These are phyloP conservation scores for Terana coerulea DNA, from an alignment of 768 basidiomycete genomes.

Conservation along the genomic window DNA sequence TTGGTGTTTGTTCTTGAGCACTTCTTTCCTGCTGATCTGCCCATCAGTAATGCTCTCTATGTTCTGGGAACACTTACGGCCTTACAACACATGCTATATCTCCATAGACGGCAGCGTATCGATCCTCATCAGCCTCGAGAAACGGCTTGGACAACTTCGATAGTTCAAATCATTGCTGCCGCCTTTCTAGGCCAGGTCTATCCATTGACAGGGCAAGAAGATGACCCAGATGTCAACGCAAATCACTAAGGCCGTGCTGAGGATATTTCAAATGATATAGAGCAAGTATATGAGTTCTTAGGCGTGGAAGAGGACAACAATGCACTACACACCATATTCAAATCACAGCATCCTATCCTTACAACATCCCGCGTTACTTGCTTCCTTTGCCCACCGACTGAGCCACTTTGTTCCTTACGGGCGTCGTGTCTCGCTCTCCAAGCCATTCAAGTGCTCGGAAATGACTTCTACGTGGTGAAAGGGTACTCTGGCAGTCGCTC, in stretches of 20 bases:
- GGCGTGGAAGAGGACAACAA: neutral
- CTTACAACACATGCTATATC: neutral
- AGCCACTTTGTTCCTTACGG: neutral
- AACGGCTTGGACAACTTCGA: neutral
- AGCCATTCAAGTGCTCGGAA: neutral
- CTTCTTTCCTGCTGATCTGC: neutral
- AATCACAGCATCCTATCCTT: neutral
- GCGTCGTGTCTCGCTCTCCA: neutral
- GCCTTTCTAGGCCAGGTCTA: neutral
- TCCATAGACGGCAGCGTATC: neutral
- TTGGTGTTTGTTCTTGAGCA: neutral
- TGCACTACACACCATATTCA: no score
- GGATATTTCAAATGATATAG: neutral
- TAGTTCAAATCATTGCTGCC: neutral
- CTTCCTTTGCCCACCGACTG: neutral
- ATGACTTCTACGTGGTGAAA: neutral
- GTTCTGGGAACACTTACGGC: neutral
- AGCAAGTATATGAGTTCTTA: neutral
- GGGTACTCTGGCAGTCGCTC: neutral
- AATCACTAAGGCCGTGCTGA: neutral
- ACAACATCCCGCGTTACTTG: neutral
- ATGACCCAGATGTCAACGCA: neutral
- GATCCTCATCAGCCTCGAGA: constrained; percentile 1
- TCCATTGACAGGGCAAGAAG: no score
- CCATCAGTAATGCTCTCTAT: neutral